Base-by-base conservation (phyloP, 1,284 basidiomycete species). In the Hypsizygus ulmarius region DNA sequence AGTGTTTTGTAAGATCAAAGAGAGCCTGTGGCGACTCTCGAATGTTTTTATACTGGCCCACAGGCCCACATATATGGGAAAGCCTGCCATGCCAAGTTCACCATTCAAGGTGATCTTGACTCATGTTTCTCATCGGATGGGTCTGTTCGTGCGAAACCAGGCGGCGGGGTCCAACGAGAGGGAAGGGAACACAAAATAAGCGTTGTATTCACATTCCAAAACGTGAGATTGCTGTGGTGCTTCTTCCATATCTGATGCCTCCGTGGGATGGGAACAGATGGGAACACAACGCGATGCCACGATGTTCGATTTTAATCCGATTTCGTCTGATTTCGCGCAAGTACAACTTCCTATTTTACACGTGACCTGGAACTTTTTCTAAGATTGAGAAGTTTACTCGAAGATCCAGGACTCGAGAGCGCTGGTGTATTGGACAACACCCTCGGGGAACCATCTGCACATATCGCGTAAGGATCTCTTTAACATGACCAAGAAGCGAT, bases 371-470 rank as follows among this genome's bases (percentile, higher is more conserved):
- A 42, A 39, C 46, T 50, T 54, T 49, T 45, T 21, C 51, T 46
- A 34, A 43, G 43, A 16, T 14, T 12, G 44, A 46, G 38, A 41
- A 42, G 60, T 70, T 73, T 81, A 87, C 82, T 94, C 93, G 73
- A 89, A 93, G 68, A 94, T 78, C 89, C 90, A 90, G 57, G 73
- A 62, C 63, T 81, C 81, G 64, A 82, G 68, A 57, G 79, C 74
- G 67, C 77, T 78, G 58, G 76, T 77, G 76, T 90, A 95, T 74
- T 93, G 84, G 56, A 82, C 68, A 56, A 84, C 68, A 53, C 90
- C 90, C 68, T 92, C 88, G 30, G 89, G 85, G 86, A 90, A 90
- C 87, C 88, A 90, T 59, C 87, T 90, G 51, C 43, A 38, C 46
- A 33, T 45, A 53, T 44, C 37, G 27, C 43, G 40, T 65, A 28